Conservation (phyloP, 1,284 basidiomycete species). For the Kalmanozyma brasiliensis region DNA sequence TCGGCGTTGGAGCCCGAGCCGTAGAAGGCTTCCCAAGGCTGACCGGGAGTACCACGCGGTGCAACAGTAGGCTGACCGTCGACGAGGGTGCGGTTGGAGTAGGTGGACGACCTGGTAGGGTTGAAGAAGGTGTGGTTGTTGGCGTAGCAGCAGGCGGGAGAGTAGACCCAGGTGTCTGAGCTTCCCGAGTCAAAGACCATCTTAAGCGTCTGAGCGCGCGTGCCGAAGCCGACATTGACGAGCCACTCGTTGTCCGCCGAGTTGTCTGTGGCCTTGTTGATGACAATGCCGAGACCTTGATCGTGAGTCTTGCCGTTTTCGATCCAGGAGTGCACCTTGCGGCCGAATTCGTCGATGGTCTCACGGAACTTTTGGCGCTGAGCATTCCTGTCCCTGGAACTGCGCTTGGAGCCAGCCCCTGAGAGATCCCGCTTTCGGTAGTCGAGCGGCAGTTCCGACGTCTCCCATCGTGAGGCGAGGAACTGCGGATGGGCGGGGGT, state of each 20-base stretch:
- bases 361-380: constrained; percentile 8
- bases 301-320: constrained; percentile 37
- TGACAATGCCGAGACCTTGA: constrained; percentile 44
- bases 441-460: constrained; percentile 37
- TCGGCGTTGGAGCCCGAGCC: constrained; percentile 31
- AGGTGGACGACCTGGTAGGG: constrained; percentile 40
- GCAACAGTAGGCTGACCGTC: constrained; percentile 25
- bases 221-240: constrained; percentile 55
- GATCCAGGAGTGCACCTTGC: constrained; percentile 36
- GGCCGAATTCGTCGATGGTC: constrained; percentile 25
- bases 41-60: constrained; percentile 30
- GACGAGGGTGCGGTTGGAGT: constrained; percentile 48
- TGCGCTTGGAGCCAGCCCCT: constrained; percentile 29
- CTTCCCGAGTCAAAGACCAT: constrained; percentile 57
- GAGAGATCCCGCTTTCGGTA: constrained; percentile 41
- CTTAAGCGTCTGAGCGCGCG: constrained; percentile 35
- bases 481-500: constrained; percentile 31
- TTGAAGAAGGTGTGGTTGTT: constrained; percentile 53
- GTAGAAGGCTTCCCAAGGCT: constrained; percentile 46
- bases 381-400: constrained; percentile 7
- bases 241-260: constrained; percentile 58
- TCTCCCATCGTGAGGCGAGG: constrained; percentile 39
- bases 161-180: constrained; percentile 55
- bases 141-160: constrained; percentile 55
- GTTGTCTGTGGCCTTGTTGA: constrained; percentile 52